Evolutionary conservation across 805 yeast genomes (phyloP).

Genomic region (Candida vaughaniae): DNA sequence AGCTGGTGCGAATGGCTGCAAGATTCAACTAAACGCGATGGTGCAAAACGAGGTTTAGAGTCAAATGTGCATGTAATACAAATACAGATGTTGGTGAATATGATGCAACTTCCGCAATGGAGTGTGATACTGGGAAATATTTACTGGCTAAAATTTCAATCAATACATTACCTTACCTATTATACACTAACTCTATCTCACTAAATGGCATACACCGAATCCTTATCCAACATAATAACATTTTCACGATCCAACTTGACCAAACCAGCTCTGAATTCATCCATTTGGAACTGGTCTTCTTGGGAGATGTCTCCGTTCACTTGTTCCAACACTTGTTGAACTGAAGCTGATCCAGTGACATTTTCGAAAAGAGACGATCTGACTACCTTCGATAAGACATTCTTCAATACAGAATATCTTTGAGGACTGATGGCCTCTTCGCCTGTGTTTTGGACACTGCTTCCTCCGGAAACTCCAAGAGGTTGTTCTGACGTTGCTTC

Average conservation of each 20-base stretch:
- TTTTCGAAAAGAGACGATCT: constrained; percentile 33
- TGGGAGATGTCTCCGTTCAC: constrained; percentile 37
- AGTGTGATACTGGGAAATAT: too few relatives aligned
- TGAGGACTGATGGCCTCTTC: constrained; percentile 29
- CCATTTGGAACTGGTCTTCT: constrained; percentile 34
- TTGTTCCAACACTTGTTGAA: constrained; percentile 29
- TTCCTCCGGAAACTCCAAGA: constrained; percentile 20
- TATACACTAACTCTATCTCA: constrained; percentile 1
- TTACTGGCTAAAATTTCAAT: neutral
- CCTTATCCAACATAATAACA: constrained; percentile 37
- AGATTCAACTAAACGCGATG: too few relatives aligned
- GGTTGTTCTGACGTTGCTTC: constrained; percentile 16
- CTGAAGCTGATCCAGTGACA: constrained; percentile 30
- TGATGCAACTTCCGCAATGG: too few relatives aligned
- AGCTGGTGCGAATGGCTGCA: too few relatives aligned
- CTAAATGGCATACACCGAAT: constrained; percentile 38
- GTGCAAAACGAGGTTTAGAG: too few relatives aligned
- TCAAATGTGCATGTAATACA: too few relatives aligned
- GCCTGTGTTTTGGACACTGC: constrained; percentile 8
- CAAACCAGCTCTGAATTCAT: constrained; percentile 33
- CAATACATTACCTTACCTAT: neutral
- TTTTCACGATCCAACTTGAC: constrained; percentile 34
- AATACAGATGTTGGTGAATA: too few relatives aligned
- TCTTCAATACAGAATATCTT: constrained; percentile 30
- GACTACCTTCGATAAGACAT: constrained; percentile 30